Conservation (phyloP, 2,329 filamentous ascomycete genomes). For the Furcasterigmium sp. region DNA sequence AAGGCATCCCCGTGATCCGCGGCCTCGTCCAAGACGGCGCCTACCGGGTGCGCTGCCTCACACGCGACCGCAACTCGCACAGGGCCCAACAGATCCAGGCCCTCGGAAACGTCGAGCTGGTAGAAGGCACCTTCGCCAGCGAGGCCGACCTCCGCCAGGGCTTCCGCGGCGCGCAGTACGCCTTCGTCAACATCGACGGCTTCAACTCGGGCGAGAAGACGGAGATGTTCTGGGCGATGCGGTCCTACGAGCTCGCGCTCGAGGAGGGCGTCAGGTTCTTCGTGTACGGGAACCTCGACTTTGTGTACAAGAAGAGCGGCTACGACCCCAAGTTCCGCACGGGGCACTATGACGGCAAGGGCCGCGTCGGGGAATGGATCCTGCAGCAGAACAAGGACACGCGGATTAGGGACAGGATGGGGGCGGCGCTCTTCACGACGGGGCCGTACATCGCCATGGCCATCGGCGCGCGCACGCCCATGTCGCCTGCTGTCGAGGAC, state of each 20-base stretch:
- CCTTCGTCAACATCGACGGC: conserved; percentile 49
- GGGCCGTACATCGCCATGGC: conserved; percentile 43
- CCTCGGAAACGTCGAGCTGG: conserved; percentile 38
- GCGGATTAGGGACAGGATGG: too few species aligned
- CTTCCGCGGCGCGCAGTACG: conserved; percentile 38
- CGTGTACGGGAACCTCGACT: conserved; percentile 45
- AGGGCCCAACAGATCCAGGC: conserved; percentile 35
- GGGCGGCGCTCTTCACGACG: conserved; percentile 28
- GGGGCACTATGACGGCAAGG: conserved; percentile 45
- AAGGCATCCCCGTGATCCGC: conserved; percentile 41
- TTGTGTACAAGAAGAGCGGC: conserved; percentile 38
- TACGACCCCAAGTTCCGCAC: conserved; percentile 37
- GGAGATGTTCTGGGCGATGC: conserved; percentile 42
- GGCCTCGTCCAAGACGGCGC: conserved; percentile 32
- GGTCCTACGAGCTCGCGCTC: conserved; percentile 33
- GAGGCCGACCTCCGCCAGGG: conserved; percentile 37
- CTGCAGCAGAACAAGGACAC: conserved; percentile 25
- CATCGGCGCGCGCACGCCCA: conserved; percentile 26
- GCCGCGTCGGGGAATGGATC: conserved; percentile 39
- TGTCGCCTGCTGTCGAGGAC: conserved; percentile 32
- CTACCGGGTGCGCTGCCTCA: conserved; percentile 41
- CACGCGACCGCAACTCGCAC: conserved; percentile 34
- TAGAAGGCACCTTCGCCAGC: conserved; percentile 41
- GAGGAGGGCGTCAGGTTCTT: conserved; percentile 37
- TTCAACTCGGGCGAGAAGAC: conserved; percentile 48